These are phyloP conservation scores for Fusarium vanettenii DNA, from an alignment of 2,329 filamentous ascomycete species.

Conservation along the genomic window DNA sequence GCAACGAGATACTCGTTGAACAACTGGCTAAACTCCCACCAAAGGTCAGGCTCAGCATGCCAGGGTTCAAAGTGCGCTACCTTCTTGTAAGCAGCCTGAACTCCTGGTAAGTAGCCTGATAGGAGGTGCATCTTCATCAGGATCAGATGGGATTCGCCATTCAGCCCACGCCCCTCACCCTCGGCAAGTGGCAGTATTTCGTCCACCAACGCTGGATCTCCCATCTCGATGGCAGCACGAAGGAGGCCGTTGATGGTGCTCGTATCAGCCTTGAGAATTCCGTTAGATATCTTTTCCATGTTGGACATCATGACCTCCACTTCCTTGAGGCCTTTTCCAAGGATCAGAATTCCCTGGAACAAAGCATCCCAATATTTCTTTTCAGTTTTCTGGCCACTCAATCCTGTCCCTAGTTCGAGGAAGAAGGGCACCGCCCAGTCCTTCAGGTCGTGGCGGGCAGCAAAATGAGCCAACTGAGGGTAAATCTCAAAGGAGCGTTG, in stretches of 20 bases:
- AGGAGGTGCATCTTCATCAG: conserved; percentile 82
- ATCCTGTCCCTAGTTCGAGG: conserved; percentile 59
- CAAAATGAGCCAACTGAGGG: conserved; percentile 58
- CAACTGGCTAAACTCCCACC: conserved; percentile 66
- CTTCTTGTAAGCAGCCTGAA: conserved; percentile 71
- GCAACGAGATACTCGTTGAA: conserved; percentile 79
- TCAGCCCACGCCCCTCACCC: conserved; percentile 72
- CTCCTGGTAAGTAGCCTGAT: conserved; percentile 77
- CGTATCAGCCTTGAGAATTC: conserved; percentile 69
- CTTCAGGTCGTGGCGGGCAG: conserved; percentile 67
- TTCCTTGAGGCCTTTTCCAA: conserved; percentile 71
- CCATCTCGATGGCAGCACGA: conserved; percentile 74
- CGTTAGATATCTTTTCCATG: conserved; percentile 71
- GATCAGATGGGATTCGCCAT: conserved; percentile 77
- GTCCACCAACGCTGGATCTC: conserved; percentile 78
- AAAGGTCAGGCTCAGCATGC: conserved; percentile 57
- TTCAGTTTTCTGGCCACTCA: conserved; percentile 56
- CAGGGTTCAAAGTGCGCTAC: conserved; percentile 48
- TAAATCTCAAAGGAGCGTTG: conserved; percentile 40
- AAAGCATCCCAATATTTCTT: conserved; percentile 77
- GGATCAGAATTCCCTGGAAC: conserved; percentile 77
- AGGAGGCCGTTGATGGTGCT: conserved; percentile 83
- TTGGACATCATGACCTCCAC: conserved; percentile 70
- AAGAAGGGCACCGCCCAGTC: conserved; percentile 74
- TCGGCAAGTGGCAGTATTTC: conserved; percentile 76